Conservation (phyloP, 176 grass and related monocot species). For the Aegilops bicornis region DNA sequence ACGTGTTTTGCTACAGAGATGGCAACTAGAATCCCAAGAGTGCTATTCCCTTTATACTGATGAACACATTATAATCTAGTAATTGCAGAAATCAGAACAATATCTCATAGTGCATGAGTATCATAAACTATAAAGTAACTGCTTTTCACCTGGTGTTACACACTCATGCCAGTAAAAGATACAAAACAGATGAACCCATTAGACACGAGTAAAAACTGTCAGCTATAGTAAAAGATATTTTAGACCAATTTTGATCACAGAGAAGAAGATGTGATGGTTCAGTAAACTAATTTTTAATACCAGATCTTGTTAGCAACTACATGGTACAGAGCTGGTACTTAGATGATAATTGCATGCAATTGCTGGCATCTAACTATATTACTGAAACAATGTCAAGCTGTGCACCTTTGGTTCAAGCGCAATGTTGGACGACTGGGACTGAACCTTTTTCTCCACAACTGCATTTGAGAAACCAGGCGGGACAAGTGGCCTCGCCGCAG, state of each 20-base stretch:
- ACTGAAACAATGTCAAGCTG: not conserved
- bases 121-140: not conserved
- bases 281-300: not conserved
- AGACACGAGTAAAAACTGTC: not conserved
- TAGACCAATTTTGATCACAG: not conserved
- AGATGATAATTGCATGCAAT: not conserved
- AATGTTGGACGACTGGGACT: conserved; percentile 25
- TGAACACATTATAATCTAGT: not conserved
- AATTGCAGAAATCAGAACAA: not conserved
- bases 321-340: not conserved
- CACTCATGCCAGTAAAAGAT: not conserved
- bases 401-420: conserved; percentile 45
- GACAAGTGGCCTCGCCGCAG: conserved; percentile 41
- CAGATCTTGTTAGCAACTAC: not conserved
- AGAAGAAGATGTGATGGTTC: conserved; percentile 3
- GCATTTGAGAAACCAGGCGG: conserved; percentile 58
- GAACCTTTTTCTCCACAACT: conserved; percentile 42
- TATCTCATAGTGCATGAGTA: not conserved
- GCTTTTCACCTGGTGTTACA: not conserved
- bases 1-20: not conserved
- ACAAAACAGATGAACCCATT: not conserved
- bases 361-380: not conserved
- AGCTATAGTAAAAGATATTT: not conserved
- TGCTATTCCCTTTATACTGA: not conserved
- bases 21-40: not conserved